Evolutionary conservation across 331 rosid genomes (phyloP), one percentile per base, ranked within the genome.

Genomic region (Telfairia occidentalis): DNA sequence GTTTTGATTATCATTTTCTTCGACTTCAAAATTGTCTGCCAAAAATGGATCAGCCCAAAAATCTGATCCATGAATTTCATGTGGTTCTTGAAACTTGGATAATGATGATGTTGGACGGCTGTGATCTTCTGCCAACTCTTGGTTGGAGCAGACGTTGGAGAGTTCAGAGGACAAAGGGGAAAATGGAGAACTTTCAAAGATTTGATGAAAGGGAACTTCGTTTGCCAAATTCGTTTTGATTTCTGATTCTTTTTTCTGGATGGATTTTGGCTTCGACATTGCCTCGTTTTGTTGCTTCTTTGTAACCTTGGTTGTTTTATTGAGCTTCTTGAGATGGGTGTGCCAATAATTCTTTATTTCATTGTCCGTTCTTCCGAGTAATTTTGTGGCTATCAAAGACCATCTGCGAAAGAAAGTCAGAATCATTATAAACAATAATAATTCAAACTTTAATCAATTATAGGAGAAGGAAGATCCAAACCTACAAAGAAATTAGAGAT

Each of bases 281-380:
- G 29, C 32, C 34, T 40, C 63, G 0, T 21, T n/a, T 1, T 18
- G 48, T 30, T 30, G 76, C 64, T 73, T 73, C 49, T 73, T 73
- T 50, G 49, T 2, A 3, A 10, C 19, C 32, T n/a, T 73, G 48
- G 0, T 30, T 0, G 4, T 0, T 28, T 12, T n/a, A n/a, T n/a
- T 16, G 5, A 29, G 64, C 50, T 84, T 89, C 79, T 87, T 89
- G 6, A 87, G 81, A 4, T 71, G 52, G 32, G 90, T 87, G 65
- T 91, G 96, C 97, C 97, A 91, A 5, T 86, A 80, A 16, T 89
- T 91, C 81, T 91, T 91, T 9, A 91, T 78, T 32, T 89, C 92
- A 35, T 85, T 89, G 74, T 91, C 96, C 13, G 96, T 87, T 84
- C 96, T 88, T 69, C 96, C 97, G 0, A 87, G 65, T 50, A 91